phyloP scores from a whole-genome alignment of 192 early-diverging fungal species.

The Phycomyces blakesleeanus region DNA sequence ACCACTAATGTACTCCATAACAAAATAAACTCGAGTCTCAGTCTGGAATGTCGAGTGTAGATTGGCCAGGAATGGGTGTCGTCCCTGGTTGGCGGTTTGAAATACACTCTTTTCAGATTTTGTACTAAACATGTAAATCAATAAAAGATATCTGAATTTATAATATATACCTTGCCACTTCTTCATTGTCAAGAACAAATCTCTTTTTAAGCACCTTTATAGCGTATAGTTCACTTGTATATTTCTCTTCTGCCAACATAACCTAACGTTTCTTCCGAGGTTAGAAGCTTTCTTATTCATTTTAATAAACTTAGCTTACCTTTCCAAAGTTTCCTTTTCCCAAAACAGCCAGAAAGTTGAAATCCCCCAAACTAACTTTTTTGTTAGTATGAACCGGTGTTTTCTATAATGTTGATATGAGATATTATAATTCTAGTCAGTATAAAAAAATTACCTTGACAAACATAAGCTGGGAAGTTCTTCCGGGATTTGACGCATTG shows the following conservation, averaged over 20 bases:
- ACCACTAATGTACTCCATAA: slow-evolving; percentile 96
- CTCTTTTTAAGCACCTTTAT: slow-evolving; percentile 99
- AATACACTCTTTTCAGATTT: slow-evolving; percentile 95
- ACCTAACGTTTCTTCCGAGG: slow-evolving; percentile 46
- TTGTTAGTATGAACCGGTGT: slow-evolving; percentile 31
- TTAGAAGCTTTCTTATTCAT: neutral
- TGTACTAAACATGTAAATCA: slow-evolving; percentile 45
- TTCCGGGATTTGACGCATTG: too few species aligned
- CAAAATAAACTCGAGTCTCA: slow-evolving; percentile 92
- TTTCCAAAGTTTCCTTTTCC: slow-evolving; percentile 99
- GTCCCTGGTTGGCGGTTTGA: slow-evolving; percentile 80
- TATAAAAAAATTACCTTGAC: too few species aligned
- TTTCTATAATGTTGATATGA: slow-evolving; percentile 6
- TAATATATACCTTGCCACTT: slow-evolving; percentile 62
- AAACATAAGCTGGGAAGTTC: too few species aligned
- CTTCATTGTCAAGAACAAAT: slow-evolving; percentile 96
- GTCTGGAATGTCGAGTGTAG: slow-evolving; percentile 97
- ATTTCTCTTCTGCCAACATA: slow-evolving; percentile 94
- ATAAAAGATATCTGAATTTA: neutral
- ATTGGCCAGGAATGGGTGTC: slow-evolving; percentile 93
- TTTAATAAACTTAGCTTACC: slow-evolving; percentile 34
- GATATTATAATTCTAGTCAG: neutral
- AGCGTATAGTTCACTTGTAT: slow-evolving; percentile 79
- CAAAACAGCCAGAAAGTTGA: slow-evolving; percentile 89
- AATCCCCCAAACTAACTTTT: slow-evolving; percentile 87